Evolutionary conservation across 441 rosid species (phyloP).

Genomic region (Gossypium trilobum): DNA sequence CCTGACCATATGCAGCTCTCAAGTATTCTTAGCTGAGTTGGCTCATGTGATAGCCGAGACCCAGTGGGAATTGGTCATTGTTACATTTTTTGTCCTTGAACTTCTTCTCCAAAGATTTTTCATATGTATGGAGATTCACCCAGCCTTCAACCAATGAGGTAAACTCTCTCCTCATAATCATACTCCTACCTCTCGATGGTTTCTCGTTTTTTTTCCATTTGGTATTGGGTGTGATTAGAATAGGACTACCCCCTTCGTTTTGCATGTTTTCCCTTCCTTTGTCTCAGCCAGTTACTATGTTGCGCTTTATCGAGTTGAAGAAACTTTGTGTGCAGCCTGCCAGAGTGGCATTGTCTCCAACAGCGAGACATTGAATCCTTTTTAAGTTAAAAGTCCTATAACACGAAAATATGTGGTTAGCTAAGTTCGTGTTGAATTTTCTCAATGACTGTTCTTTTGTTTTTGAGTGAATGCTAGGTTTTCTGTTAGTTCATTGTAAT

Average conservation of each 20-base stretch:
- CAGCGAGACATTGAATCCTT: not conserved
- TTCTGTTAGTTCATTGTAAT: not conserved
- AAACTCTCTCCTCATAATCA: not conserved
- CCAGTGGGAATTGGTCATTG: not conserved
- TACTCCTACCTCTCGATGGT: not conserved
- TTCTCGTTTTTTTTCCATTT: too few species aligned
- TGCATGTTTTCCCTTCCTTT: not conserved
- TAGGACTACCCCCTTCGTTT: not conserved
- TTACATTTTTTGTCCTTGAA: not conserved
- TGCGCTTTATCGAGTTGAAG: not conserved
- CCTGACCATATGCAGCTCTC: not conserved
- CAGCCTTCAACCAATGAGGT: not conserved
- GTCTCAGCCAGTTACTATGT: not conserved
- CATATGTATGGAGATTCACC: not conserved
- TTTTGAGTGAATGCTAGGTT: not conserved
- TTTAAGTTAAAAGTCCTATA: not conserved
- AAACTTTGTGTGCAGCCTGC: not conserved
- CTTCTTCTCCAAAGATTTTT: not conserved
- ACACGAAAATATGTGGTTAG: too few species aligned
- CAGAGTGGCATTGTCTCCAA: not conserved
- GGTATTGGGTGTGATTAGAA: not conserved
- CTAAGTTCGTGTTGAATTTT: not conserved
- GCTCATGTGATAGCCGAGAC: not conserved
- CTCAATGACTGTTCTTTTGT: not conserved
- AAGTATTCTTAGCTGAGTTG: not conserved